phyloP scores from a whole-genome alignment of 2,329 filamentous ascomycete species.

The Apiospora rasikravindrae region DNA sequence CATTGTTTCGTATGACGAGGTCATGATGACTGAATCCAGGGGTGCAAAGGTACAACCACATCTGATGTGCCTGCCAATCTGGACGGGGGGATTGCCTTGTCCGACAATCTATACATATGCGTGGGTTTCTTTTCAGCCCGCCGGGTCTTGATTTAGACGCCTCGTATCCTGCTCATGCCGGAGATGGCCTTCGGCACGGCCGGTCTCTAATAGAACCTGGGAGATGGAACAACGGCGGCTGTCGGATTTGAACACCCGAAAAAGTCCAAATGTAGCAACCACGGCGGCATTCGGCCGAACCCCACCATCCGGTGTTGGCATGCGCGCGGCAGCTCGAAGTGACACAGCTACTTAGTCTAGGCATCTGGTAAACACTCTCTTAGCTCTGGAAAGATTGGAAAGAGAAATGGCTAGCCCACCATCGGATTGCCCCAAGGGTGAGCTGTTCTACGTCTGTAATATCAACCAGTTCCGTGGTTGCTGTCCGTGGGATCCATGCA shows the following conservation, averaged over 20 bases:
- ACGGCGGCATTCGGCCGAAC: neutral
- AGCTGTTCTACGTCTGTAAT: constrained; percentile 5
- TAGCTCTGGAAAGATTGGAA: neutral
- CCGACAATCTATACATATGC: constrained; percentile 1
- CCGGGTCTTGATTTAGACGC: constrained; percentile 5
- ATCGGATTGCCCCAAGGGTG: neutral
- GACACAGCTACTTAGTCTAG: neutral
- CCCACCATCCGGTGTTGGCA: neutral
- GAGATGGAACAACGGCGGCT: neutral
- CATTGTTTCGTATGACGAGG: neutral
- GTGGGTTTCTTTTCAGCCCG: neutral
- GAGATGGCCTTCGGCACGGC: neutral
- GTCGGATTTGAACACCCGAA: neutral
- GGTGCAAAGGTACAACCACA: neutral
- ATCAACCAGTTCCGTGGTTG: constrained; percentile 2
- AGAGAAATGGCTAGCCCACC: neutral
- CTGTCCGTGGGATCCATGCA: constrained; percentile 1
- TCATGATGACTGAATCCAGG: neutral
- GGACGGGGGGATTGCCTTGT: neutral
- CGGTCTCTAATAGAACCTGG: neutral
- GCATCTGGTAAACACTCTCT: neutral
- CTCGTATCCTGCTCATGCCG: neutral
- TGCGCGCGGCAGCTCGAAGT: neutral
- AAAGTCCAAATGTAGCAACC: neutral
- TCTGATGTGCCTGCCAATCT: neutral